Percentiles rank a stretch among this genome's conserved stretches.
phyloP scores from a whole-genome alignment of 768 basidiomycete species.

The Cyathus striatus region DNA sequence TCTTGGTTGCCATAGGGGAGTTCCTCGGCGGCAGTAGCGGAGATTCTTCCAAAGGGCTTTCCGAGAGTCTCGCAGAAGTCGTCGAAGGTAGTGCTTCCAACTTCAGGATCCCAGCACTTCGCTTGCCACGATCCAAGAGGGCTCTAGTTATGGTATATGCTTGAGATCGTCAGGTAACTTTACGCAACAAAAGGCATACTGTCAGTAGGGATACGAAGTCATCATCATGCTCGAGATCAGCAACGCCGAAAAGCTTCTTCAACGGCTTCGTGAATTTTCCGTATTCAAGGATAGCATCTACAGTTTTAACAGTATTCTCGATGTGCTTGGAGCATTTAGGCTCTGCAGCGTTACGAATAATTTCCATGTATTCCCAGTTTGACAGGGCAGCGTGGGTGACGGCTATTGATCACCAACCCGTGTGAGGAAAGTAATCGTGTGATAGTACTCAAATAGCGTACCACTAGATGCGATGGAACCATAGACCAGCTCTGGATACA shows the following conservation, averaged over 20 bases:
- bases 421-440: neutral
- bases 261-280: slow-evolving; percentile 43
- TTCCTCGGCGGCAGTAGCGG: slow-evolving; percentile 19
- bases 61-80: slow-evolving; percentile 60
- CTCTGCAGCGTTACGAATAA: slow-evolving; percentile 69
- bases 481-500: slow-evolving; percentile 85
- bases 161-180: neutral
- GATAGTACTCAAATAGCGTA: slow-evolving; percentile 20
- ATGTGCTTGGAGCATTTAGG: slow-evolving; percentile 55
- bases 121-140: slow-evolving; percentile 77
- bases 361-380: slow-evolving; percentile 87
- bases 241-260: slow-evolving; percentile 76
- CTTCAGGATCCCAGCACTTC: slow-evolving; percentile 80
- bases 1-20: slow-evolving; percentile 44
- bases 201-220: slow-evolving; percentile 73
- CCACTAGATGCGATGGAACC: slow-evolving; percentile 89
- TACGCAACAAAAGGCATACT: slow-evolving; percentile 32
- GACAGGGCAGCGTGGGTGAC: slow-evolving; percentile 82
- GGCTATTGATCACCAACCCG: slow-evolving; percentile 30
- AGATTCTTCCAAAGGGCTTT: slow-evolving; percentile 31
- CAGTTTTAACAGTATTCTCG: slow-evolving; percentile 47
- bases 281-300: slow-evolving; percentile 57
- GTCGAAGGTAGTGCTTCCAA: slow-evolving; percentile 59
- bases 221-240: slow-evolving; percentile 60
- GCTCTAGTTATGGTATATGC: slow-evolving; percentile 23